Evolutionary conservation across 192 early-diverging fungal genomes (phyloP).

Genomic region (Gamsiella multidivaricata): DNA sequence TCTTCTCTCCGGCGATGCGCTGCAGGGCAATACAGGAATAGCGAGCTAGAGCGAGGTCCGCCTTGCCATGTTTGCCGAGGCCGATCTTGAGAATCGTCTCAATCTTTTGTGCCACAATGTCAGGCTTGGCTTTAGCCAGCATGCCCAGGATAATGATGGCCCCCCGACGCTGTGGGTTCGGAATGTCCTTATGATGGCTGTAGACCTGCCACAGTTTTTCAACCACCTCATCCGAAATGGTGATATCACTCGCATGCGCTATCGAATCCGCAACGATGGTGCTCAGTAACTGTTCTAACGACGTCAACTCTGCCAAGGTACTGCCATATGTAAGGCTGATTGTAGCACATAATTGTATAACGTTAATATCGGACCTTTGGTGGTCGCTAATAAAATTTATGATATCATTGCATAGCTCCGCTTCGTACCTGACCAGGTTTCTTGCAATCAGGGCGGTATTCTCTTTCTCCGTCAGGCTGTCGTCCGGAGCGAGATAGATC

Average conservation of each 20-base stretch:
- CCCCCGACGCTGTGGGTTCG: constrained; percentile 81
- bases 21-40: constrained; percentile 95
- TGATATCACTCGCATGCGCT: constrained; percentile 29
- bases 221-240: constrained; percentile 75
- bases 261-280: constrained; percentile 75
- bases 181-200: constrained; percentile 71
- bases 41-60: constrained; percentile 85
- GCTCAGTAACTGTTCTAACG: constrained; percentile 91
- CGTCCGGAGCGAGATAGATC: constrained; percentile 79
- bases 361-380: too few relatives aligned
- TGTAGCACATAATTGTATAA: too few relatives aligned
- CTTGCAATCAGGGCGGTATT: constrained; percentile 74
- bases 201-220: constrained; percentile 88
- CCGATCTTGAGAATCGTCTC: constrained; percentile 88
- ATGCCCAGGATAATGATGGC: constrained; percentile 94
- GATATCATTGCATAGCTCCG: too few relatives aligned
- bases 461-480: constrained; percentile 61
- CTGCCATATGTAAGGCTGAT: constrained; percentile 86
- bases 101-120: constrained; percentile 87
- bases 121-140: constrained; percentile 87
- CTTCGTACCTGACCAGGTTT: constrained; percentile 72
- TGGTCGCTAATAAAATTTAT: not conserved
- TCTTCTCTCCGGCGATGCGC: constrained; percentile 71
- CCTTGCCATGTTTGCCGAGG: constrained; percentile 83
- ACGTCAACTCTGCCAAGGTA: constrained; percentile 93